phyloP scores from a whole-genome alignment of 768 basidiomycete genomes.

The Rubroboletus satanas region DNA sequence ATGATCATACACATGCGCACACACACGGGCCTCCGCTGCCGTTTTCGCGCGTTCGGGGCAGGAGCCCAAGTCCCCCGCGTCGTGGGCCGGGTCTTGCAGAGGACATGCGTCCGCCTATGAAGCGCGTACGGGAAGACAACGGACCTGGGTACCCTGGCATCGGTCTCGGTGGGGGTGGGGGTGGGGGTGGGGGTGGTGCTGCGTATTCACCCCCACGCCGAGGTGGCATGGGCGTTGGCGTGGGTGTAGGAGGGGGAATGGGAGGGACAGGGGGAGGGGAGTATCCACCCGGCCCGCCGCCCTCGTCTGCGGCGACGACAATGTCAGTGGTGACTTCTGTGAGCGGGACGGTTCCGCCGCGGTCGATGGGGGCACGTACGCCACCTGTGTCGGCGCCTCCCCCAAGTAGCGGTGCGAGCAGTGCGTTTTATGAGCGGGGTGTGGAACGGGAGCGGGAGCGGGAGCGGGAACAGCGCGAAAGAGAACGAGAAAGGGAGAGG shows the following conservation, averaged over 20 bases:
- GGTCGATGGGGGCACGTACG: conserved; percentile 18
- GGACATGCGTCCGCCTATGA: conserved; percentile 43
- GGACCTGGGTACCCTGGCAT: conserved; percentile 20
- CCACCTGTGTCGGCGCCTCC: conserved; percentile 27
- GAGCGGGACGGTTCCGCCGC: not conserved
- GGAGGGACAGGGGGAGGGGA: conserved; percentile 9
- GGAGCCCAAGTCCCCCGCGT: conserved; percentile 42
- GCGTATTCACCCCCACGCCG: conserved; percentile 33
- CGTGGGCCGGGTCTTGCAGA: conserved; percentile 29
- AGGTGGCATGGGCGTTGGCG: not conserved
- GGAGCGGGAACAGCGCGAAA: conserved; percentile 11
- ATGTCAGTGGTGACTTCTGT: not conserved
- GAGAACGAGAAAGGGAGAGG: conserved; percentile 15
- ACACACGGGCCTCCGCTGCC: conserved; percentile 14
- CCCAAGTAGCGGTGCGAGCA: conserved; percentile 15
- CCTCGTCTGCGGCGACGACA: conserved; percentile 16
- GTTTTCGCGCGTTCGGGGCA: conserved; percentile 42
- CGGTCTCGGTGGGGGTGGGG: not conserved
- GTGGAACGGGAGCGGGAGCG: not conserved
- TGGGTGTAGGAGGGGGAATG: not conserved
- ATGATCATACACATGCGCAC: conserved; percentile 4
- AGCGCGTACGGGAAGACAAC: conserved; percentile 43
- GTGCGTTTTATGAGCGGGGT: conserved; percentile 33
- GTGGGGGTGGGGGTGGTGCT: not conserved
- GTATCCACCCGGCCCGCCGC: conserved; percentile 21